Evolutionary conservation across 345 rosid species (phyloP).

Genomic region (Moringa oleifera): DNA sequence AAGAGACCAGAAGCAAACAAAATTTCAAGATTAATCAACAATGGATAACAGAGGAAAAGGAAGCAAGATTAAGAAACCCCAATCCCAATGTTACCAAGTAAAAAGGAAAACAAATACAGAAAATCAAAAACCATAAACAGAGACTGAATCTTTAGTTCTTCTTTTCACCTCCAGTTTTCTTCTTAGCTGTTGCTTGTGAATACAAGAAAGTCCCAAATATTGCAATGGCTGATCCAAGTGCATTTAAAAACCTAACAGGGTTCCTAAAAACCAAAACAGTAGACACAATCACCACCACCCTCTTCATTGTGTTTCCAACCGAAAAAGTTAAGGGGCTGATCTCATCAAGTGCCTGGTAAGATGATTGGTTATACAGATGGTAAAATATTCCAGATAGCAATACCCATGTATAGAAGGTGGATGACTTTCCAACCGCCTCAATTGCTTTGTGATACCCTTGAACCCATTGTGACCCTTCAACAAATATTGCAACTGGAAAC

Average conservation of each 20-base stretch:
- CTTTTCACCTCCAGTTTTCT: conserved; percentile 46
- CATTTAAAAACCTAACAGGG: conserved; percentile 89
- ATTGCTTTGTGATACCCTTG: conserved; percentile 79
- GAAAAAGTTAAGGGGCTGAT: conserved; percentile 91
- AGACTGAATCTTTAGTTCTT: conserved; percentile 26
- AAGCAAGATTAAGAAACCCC: background rate
- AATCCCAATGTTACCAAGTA: conserved; percentile 1
- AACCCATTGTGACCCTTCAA: conserved; percentile 92
- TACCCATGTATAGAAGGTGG: conserved; percentile 86
- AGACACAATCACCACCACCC: conserved; percentile 87
- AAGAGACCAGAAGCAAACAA: background rate
- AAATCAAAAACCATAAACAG: conserved; percentile 4
- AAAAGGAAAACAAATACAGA: background rate
- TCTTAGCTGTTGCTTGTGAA: conserved; percentile 71
- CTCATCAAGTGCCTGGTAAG: conserved; percentile 93
- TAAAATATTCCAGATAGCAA: conserved; percentile 79
- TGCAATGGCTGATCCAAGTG: conserved; percentile 88
- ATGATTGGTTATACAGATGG: conserved; percentile 89
- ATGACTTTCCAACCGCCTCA: conserved; percentile 52
- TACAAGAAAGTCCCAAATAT: conserved; percentile 86
- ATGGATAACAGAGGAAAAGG: background rate
- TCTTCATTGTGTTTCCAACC: conserved; percentile 92
- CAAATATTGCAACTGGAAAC: conserved; percentile 76
- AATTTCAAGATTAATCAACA: background rate
- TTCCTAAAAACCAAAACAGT: conserved; percentile 89